These are phyloP conservation scores for Phytophthora idaei DNA, from an alignment of 352 stramenopile genomes.

Conservation along the genomic window DNA sequence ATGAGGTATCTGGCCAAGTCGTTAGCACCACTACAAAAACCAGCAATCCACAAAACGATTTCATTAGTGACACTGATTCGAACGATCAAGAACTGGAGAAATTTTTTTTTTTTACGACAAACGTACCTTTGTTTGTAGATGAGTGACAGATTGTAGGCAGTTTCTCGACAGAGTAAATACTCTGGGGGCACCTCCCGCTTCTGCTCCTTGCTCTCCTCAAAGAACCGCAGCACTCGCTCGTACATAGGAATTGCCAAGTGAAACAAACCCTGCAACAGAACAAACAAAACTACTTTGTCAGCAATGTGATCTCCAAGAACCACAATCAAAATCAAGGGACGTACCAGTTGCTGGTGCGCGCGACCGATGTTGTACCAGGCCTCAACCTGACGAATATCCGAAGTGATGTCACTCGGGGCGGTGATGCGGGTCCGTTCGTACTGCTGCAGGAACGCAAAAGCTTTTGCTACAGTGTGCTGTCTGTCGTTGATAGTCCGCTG, in stretches of 20 bases:
- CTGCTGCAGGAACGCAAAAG: slow-evolving; percentile 86
- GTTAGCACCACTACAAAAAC: slow-evolving; percentile 59
- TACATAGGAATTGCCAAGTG: slow-evolving; percentile 90
- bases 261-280: slow-evolving; percentile 68
- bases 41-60: not conserved
- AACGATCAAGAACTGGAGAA: not conserved
- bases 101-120: too few relatives aligned
- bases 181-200: slow-evolving; percentile 55
- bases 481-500: slow-evolving; percentile 87
- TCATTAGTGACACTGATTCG: not conserved
- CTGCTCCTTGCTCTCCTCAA: slow-evolving; percentile 61
- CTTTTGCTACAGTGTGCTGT: slow-evolving; percentile 85
- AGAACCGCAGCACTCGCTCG: slow-evolving; percentile 83
- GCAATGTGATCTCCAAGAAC: slow-evolving; percentile 1
- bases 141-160: slow-evolving; percentile 88
- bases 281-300: slow-evolving; percentile 8
- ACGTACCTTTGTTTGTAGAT: slow-evolving; percentile 89
- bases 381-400: slow-evolving; percentile 74
- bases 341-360: slow-evolving; percentile 86
- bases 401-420: slow-evolving; percentile 54
- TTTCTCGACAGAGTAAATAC: slow-evolving; percentile 82
- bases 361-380: slow-evolving; percentile 89
- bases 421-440: slow-evolving; percentile 71
- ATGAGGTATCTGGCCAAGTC: slow-evolving; percentile 81
- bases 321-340: slow-evolving; percentile 13